Evolutionary conservation across 371 early-diverging fungal species (phyloP).

Genomic region (Mortierella sp.): DNA sequence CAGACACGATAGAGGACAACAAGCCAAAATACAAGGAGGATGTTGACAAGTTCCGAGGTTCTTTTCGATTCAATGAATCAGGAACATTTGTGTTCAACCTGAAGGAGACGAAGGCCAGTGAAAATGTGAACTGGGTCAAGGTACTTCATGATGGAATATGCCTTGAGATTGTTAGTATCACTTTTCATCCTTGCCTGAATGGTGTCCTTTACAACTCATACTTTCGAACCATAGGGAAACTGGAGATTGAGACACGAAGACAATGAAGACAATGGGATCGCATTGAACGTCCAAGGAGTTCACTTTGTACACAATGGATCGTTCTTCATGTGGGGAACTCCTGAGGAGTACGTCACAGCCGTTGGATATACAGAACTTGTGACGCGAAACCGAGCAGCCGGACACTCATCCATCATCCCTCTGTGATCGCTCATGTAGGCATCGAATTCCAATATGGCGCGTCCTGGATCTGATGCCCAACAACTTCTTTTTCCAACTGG

Average conservation of each 20-base stretch:
- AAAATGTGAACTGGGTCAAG: slow-evolving; percentile 65
- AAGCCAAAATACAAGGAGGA: slow-evolving; percentile 34
- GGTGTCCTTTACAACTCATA: no score
- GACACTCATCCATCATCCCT: no score
- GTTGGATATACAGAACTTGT: background rate
- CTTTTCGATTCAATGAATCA: slow-evolving; percentile 39
- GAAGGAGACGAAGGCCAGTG: slow-evolving; percentile 58
- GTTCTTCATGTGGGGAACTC: slow-evolving; percentile 64
- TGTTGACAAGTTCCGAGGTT: slow-evolving; percentile 26
- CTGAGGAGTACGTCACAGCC: slow-evolving; percentile 57
- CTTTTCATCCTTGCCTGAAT: background rate
- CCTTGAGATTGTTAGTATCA: background rate
- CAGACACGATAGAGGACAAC: slow-evolving; percentile 37
- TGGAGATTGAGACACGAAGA: slow-evolving; percentile 65
- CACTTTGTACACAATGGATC: slow-evolving; percentile 69
- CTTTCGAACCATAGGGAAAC: slow-evolving; percentile 55
- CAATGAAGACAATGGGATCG: slow-evolving; percentile 62
- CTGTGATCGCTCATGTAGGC: slow-evolving; percentile 18
- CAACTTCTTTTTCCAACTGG: slow-evolving; percentile 55
- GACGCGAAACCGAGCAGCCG: background rate
- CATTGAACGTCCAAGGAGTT: slow-evolving; percentile 65
- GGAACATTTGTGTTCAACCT: slow-evolving; percentile 61
- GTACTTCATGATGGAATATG: slow-evolving; percentile 38
- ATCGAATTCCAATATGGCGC: slow-evolving; percentile 56
- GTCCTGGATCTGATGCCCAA: slow-evolving; percentile 68